Conservation (phyloP, 192 early-diverging fungal species). For the Gryganskiella cystojenkinii region DNA sequence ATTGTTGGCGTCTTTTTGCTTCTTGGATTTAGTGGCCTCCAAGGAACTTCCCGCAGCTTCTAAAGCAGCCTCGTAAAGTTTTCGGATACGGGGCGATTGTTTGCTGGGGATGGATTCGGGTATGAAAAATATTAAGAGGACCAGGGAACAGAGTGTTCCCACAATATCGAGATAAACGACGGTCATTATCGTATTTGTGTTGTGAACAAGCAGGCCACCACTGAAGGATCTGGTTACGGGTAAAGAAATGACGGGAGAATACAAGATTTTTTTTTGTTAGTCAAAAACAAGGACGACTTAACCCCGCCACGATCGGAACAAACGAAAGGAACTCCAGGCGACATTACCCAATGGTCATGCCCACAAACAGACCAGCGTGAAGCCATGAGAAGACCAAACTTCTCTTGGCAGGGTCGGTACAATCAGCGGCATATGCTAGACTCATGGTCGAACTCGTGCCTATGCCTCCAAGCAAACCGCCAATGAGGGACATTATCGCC, state of each 20-base stretch:
- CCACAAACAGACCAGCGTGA: conserved; percentile 29
- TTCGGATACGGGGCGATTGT: conserved; percentile 25
- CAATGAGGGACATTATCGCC: neutral
- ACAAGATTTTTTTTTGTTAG: neutral
- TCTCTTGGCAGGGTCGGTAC: conserved; percentile 19
- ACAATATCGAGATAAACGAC: conserved; percentile 21
- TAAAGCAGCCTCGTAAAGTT: conserved; percentile 19
- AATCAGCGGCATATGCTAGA: conserved; percentile 43
- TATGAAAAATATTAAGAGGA: conserved; percentile 10
- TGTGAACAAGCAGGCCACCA: conserved; percentile 2
- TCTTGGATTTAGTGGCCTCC: conserved; percentile 6
- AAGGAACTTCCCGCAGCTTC: neutral
- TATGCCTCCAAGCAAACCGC: conserved; percentile 23
- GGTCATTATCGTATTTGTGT: conserved; percentile 10
- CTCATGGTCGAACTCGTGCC: conserved; percentile 17
- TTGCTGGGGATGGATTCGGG: conserved; percentile 35
- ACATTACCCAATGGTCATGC: conserved; percentile 33
- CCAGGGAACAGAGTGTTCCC: neutral
- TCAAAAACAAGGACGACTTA: neutral
- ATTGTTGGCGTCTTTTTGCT: neutral
- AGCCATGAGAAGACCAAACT: conserved; percentile 34
- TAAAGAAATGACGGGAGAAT: neutral
- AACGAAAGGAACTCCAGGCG: neutral
- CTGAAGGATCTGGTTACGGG: conserved; percentile 2
- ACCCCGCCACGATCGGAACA: neutral